Conservation (phyloP, 768 basidiomycete species). For the Hericium alpestre region DNA sequence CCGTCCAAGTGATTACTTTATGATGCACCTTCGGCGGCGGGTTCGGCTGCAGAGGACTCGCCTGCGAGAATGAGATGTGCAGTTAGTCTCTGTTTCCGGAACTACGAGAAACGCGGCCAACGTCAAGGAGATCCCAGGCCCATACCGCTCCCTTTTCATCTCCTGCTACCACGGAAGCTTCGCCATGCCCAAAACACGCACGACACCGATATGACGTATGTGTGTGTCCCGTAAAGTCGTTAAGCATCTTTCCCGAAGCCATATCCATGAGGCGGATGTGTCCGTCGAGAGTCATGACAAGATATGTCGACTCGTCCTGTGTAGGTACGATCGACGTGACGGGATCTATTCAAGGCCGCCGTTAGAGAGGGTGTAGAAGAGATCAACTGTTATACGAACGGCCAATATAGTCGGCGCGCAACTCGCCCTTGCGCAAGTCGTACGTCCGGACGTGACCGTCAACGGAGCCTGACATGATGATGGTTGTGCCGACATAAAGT, state of each 20-base stretch:
- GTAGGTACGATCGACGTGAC: constrained; percentile 78
- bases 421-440: constrained; percentile 87
- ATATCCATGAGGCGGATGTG: constrained; percentile 81
- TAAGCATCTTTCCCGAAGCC: constrained; percentile 70
- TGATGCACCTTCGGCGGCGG: constrained; percentile 73
- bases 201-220: constrained; percentile 71
- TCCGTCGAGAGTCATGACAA: constrained; percentile 78
- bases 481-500: constrained; percentile 53
- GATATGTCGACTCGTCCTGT: constrained; percentile 66
- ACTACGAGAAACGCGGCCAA: constrained; percentile 27
- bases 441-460: constrained; percentile 91
- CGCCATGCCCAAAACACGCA: constrained; percentile 73
- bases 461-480: constrained; percentile 73
- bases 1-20: constrained; percentile 85
- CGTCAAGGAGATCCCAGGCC: constrained; percentile 91
- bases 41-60: constrained; percentile 54
- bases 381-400: constrained; percentile 38
- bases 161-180: constrained; percentile 74
- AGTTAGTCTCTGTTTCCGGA: background rate
- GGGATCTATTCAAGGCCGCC: constrained; percentile 46
- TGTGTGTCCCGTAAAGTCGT: constrained; percentile 71
- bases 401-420: constrained; percentile 84
- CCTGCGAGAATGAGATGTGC: constrained; percentile 32
- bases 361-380: background rate
- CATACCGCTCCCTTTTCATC: constrained; percentile 86